A percentile compares a stretch with the other conserved stretches of the same genome.
These are phyloP conservation scores for Alternaria triticimaculans DNA, from an alignment of 2,329 filamentous ascomycete species.

Conservation along the genomic window DNA sequence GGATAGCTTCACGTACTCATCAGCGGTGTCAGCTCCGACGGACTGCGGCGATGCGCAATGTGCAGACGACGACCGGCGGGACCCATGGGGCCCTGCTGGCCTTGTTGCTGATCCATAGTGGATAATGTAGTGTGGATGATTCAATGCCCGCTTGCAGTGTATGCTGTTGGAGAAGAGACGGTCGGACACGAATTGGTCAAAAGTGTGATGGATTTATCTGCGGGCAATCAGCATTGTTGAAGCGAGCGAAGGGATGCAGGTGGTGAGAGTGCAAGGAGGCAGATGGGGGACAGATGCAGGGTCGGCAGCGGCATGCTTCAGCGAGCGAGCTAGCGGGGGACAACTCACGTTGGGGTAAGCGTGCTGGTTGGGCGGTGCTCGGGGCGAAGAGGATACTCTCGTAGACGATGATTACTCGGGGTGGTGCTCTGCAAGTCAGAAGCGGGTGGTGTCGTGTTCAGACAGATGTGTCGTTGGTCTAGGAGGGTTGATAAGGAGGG, in stretches of 20 bases:
- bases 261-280: conserved; percentile 7
- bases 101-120: conserved; percentile 60
- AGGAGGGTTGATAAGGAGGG: conserved; percentile 43
- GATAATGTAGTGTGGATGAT: conserved; percentile 29
- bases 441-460: conserved; percentile 21
- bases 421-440: conserved; percentile 39
- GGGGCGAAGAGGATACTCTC: conserved; percentile 37
- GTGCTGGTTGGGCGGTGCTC: conserved; percentile 25
- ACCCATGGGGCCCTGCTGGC: conserved; percentile 64
- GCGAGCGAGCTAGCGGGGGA: conserved; percentile 35
- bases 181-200: conserved; percentile 30
- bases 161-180: conserved; percentile 33
- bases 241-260: not conserved
- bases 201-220: conserved; percentile 36
- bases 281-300: conserved; percentile 20
- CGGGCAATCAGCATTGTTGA: conserved; percentile 22
- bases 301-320: conserved; percentile 27
- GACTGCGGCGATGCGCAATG: conserved; percentile 95
- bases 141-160: conserved; percentile 33
- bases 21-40: conserved; percentile 93
- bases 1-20: conserved; percentile 79
- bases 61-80: conserved; percentile 89
- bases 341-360: conserved; percentile 36
- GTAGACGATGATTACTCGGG: conserved; percentile 32
- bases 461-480: conserved; percentile 19